Evolutionary conservation across 768 basidiomycete genomes (phyloP), one percentile per base, ranked within the genome.

Genomic region (Udeniomyces megalosporus): DNA sequence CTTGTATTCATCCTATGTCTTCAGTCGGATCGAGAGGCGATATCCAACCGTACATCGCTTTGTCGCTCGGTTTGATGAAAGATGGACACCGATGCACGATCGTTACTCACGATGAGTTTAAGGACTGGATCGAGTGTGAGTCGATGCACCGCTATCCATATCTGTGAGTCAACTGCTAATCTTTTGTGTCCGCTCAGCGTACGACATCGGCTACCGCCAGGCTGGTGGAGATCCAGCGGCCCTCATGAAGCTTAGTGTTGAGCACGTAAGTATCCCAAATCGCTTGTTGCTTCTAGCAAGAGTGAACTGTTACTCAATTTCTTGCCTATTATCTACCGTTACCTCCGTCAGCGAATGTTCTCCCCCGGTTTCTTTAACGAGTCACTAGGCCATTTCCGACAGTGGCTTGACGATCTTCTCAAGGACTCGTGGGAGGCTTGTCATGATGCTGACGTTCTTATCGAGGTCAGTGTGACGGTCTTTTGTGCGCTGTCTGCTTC

Each of bases 341-440:
- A 29, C 47, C 14, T 32, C 4, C 57, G 17, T 31, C 58, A 59
- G 46, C 45, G 58, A 48, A 84, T 84, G 81, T 84, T 84, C 69
- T 83, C 82, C 8, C 82, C 82, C 0, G 81, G 82, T 22, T 85
- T 83, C 67, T 84, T 85, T 77, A 82, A 77, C 68, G 79, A 82
- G 68, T 80, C 80, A 60, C 66, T 85, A 4, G 75, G 75, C 3
- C 67, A 81, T 76, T 85, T 83, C 74, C 76, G 82, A 12, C 73
- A 76, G 20, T 85, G 83, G 83, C 76, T 85, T 7, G 82, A 85
- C 67, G 76, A 81, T 49, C 75, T 83, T 24, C 75, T 84, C 12
- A 54, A 76, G 31, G 82, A 84, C 66, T 74, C 82, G 11, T 85
- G 82, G 82, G 74, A 76, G 32, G 80, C 79, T 11, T 84, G 83